These are phyloP conservation scores for Schizonepeta tenuifolia DNA, from an alignment of 257 asterid species.

Conservation along the genomic window DNA sequence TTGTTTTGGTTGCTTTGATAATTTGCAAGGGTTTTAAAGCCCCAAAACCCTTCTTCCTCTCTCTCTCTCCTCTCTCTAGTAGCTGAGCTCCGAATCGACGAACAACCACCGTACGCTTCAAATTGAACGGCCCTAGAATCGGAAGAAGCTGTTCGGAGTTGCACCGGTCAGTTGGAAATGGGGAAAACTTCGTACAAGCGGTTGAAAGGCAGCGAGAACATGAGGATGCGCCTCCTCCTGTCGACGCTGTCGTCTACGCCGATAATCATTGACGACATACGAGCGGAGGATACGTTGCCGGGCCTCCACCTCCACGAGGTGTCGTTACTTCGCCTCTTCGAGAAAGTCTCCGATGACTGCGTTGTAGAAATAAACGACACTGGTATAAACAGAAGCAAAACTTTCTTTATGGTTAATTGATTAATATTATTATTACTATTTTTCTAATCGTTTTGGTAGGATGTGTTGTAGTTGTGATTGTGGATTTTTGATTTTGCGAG, in stretches of 20 bases:
- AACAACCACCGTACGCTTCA: neutral
- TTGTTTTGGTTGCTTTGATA: neutral
- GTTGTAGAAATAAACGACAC: constrained; percentile 77
- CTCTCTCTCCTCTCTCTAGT: neutral
- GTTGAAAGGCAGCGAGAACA: constrained; percentile 73
- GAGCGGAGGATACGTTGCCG: constrained; percentile 65
- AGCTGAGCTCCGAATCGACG: neutral
- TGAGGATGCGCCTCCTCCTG: constrained; percentile 77
- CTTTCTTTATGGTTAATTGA: neutral
- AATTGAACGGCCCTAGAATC: neutral
- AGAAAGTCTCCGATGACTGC: constrained; percentile 74
- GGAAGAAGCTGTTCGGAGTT: neutral
- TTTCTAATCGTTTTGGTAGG: neutral
- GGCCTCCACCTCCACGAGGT: constrained; percentile 85
- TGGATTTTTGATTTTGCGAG: constrained; percentile 27
- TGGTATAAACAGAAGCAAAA: constrained; percentile 38
- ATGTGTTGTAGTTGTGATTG: neutral
- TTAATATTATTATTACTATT: neutral
- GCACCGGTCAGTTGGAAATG: no score
- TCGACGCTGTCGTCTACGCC: constrained; percentile 82
- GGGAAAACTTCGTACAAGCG: constrained; percentile 55
- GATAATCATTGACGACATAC: constrained; percentile 75
- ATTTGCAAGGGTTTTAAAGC: constrained; percentile 2
- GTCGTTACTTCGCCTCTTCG: constrained; percentile 80
- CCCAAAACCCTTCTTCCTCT: constrained; percentile 16